Conservation (phyloP, 1,139 yeast species). For the Kluyveromyces sp. region DNA sequence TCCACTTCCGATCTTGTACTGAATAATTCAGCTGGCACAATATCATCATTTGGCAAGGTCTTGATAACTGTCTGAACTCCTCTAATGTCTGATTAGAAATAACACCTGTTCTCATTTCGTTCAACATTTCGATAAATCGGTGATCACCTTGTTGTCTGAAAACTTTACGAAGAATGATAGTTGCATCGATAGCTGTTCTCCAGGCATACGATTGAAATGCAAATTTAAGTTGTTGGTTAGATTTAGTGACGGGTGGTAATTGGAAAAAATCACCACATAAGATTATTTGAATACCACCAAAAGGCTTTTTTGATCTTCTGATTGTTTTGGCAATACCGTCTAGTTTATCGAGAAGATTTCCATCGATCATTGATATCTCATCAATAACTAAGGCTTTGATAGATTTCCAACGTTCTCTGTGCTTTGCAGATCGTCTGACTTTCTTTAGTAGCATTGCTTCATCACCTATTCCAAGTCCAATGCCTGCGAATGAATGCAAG, state of each 20-base stretch:
- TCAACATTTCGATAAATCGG: constrained; percentile 73
- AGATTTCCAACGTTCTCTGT: constrained; percentile 52
- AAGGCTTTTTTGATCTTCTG: constrained; percentile 47
- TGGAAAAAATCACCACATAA: constrained; percentile 90
- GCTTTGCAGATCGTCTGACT: constrained; percentile 48
- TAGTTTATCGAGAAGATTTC: constrained; percentile 60
- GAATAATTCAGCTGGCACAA: constrained; percentile 79
- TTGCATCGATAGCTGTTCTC: constrained; percentile 54
- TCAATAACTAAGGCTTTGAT: constrained; percentile 67
- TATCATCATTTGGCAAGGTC: constrained; percentile 52
- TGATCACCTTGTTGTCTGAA: constrained; percentile 85
- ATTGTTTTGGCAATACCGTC: constrained; percentile 55
- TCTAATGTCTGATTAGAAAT: constrained; percentile 47
- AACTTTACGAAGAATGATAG: constrained; percentile 70
- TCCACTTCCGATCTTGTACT: constrained; percentile 85
- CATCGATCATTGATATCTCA: constrained; percentile 88
- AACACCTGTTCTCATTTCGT: constrained; percentile 73
- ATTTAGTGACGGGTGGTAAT: constrained; percentile 68
- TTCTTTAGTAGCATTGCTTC: constrained; percentile 42
- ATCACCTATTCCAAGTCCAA: constrained; percentile 60
- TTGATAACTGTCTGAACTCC: constrained; percentile 47
- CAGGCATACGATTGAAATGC: constrained; percentile 77
- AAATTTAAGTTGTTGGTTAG: constrained; percentile 36
- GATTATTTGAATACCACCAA: constrained; percentile 84
- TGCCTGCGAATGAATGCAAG: constrained; percentile 77